Evolutionary conservation across 2,329 filamentous ascomycete species (phyloP), one percentile per base, ranked within the genome.

Genomic region (Alternaria tenuissima): DNA sequence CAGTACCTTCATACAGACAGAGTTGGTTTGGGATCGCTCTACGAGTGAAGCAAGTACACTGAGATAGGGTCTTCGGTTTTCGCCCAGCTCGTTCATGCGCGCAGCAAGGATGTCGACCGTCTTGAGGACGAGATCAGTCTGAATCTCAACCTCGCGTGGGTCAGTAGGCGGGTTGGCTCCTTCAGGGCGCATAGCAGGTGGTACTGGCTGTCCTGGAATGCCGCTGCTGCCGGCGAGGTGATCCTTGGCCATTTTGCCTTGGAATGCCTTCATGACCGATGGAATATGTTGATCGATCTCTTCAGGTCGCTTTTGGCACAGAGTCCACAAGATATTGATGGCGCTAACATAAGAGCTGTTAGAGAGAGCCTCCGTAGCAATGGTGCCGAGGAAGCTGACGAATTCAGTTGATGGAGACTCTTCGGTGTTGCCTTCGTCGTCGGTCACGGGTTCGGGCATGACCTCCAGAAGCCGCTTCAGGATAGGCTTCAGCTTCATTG

Each of bases 41-140:
- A 99, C 94, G 22, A 99, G 85, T 18, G 94, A 95, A 5, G 95
- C 95, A 34, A 99, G 83, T 4, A 98, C 94, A 74, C 94, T 98
- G 1, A 99, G 86, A 82, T 98, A 99, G 0, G 95, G 94, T 46
- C 96, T 86, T 43, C 95, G 86, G 74, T 94, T 93, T 68, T 99
- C 95, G 2, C 93, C 93, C 12, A 99, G 86, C 38, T 91, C 90
- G 70, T 95, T 94, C 89, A 99, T 98, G 43, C 95, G 89, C 65
- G 93, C 86, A 2, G 95, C 92, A 22, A 96, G 91, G 59, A 97
- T 89, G 72, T 98, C 94, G 63, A 99, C 94, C 9, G 94, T 92
- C 81, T 98, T 98, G 73, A 97, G 89, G 79, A 98, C 96, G 42
- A 99, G 82, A 58, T 91, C 89, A 8, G 93, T 94, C 65, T 95